Evolutionary conservation across 768 basidiomycete genomes (phyloP).

Genomic region (Mycena albidolilacea): DNA sequence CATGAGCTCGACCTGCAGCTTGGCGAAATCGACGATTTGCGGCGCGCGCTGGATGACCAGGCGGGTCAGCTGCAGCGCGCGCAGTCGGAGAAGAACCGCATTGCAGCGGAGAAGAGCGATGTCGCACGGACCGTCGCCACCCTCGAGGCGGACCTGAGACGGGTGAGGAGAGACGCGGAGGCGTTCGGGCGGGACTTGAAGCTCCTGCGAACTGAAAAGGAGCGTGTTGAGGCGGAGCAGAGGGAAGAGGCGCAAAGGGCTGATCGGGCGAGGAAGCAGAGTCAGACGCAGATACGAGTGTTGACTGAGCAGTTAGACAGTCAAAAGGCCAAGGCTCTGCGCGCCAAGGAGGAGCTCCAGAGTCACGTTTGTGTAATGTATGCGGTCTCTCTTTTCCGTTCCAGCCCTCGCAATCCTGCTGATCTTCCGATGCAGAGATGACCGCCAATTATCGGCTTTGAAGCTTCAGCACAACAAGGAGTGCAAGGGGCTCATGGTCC

Average conservation of each 20-base stretch:
- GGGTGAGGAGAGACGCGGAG: constrained; percentile 84
- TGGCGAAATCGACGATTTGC: constrained; percentile 84
- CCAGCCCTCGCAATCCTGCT: constrained; percentile 7
- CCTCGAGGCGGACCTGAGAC: constrained; percentile 81
- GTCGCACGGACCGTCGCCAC: constrained; percentile 75
- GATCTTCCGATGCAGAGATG: constrained; percentile 58
- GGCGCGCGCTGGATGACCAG: constrained; percentile 72
- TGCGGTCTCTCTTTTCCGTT: constrained; percentile 45
- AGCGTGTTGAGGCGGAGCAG: constrained; percentile 68
- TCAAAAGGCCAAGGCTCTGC: constrained; percentile 65
- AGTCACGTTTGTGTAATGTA: constrained; percentile 75
- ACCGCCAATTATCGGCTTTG: constrained; percentile 66
- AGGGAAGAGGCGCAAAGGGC: constrained; percentile 68
- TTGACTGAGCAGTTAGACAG: constrained; percentile 76
- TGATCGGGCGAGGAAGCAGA: constrained; percentile 79
- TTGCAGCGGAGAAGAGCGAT: constrained; percentile 73
- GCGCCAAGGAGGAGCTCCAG: constrained; percentile 62
- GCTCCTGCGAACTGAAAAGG: constrained; percentile 75
- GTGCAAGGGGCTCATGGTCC: constrained; percentile 91
- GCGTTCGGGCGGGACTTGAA: constrained; percentile 85
- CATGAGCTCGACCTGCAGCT: constrained; percentile 82
- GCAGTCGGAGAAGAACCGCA: constrained; percentile 75
- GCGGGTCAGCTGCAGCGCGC: constrained; percentile 74
- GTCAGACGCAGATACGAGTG: constrained; percentile 74
- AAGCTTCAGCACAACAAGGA: constrained; percentile 85